Conservation (phyloP, 2,329 filamentous ascomycete species). For the Diaporthe eres region DNA sequence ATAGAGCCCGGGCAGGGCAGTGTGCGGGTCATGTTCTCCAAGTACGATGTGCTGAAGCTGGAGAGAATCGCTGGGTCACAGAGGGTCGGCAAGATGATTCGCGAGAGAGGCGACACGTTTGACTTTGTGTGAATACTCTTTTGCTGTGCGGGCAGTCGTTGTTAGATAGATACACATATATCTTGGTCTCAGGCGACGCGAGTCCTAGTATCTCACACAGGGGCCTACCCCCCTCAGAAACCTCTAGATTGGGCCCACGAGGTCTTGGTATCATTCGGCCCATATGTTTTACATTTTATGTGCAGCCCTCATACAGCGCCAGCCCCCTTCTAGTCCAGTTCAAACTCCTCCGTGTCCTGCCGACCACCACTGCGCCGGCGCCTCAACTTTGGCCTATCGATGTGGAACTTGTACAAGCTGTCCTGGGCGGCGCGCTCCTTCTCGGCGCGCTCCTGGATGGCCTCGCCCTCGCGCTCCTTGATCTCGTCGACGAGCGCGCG, state of each 20-base stretch:
- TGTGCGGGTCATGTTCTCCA: constrained; percentile 80
- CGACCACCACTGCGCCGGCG: constrained; percentile 36
- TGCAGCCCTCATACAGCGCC: background rate
- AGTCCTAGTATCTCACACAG: background rate
- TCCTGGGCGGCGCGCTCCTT: constrained; percentile 36
- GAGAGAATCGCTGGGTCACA: constrained; percentile 89
- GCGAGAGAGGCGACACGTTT: constrained; percentile 90
- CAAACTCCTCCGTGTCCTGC: background rate
- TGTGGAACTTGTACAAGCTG: constrained; percentile 51
- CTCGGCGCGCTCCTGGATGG: constrained; percentile 17
- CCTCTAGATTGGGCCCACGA: background rate
- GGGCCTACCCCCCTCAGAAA: background rate
- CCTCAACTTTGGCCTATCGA: constrained; percentile 47
- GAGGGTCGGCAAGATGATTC: constrained; percentile 86
- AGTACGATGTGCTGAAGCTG: constrained; percentile 89
- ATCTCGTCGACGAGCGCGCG: constrained; percentile 72
- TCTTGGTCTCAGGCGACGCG: background rate
- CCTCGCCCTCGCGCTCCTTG: constrained; percentile 46
- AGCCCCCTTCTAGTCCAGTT: background rate
- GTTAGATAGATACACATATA: background rate
- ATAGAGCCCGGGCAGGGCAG: constrained; percentile 72
- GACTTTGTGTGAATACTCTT: constrained; percentile 80
- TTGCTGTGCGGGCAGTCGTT: constrained; percentile 32
- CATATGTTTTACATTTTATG: constrained; percentile 23
- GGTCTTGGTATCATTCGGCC: background rate